Evolutionary conservation across 208 protist genomes (phyloP).

Genomic region (Acanthamoeba royreba): DNA sequence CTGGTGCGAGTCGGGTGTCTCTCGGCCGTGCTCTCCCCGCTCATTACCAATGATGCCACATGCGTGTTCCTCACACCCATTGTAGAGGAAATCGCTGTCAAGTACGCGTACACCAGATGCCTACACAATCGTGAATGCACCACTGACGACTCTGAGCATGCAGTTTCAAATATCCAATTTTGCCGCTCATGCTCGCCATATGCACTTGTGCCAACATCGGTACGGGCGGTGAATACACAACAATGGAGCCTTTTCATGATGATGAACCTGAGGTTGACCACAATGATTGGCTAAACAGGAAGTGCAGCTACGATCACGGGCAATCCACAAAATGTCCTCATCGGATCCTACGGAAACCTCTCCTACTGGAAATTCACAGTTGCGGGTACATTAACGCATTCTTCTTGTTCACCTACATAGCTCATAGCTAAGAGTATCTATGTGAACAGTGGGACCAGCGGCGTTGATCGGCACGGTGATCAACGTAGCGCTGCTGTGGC

Average conservation of each 20-base stretch:
- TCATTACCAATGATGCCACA: slow-evolving; percentile 5
- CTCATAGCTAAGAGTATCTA: not conserved
- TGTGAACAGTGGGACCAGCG: not conserved
- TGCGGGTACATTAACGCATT: not conserved
- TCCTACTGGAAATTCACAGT: not conserved
- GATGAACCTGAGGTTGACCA: not conserved
- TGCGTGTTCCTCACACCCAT: slow-evolving; percentile 14
- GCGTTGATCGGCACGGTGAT: not conserved
- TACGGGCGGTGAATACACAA: too few species aligned
- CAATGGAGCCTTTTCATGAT: too few species aligned
- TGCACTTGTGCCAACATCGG: slow-evolving; percentile 6
- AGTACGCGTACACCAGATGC: not conserved
- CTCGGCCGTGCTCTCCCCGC: not conserved
- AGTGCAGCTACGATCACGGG: not conserved
- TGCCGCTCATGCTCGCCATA: slow-evolving; percentile 9
- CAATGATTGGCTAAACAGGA: not conserved
- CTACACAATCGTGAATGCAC: not conserved
- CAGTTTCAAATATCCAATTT: not conserved
- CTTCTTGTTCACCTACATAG: not conserved
- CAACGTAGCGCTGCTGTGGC: not conserved
- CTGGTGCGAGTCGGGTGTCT: not conserved
- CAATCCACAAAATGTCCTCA: not conserved
- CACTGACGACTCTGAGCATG: not conserved
- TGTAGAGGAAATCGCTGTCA: not conserved
- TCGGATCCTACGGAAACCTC: not conserved